A percentile compares a stretch with the other conserved stretches of the same genome.
phyloP scores from a whole-genome alignment of 768 basidiomycete genomes.

The Tylopilus sp. region DNA sequence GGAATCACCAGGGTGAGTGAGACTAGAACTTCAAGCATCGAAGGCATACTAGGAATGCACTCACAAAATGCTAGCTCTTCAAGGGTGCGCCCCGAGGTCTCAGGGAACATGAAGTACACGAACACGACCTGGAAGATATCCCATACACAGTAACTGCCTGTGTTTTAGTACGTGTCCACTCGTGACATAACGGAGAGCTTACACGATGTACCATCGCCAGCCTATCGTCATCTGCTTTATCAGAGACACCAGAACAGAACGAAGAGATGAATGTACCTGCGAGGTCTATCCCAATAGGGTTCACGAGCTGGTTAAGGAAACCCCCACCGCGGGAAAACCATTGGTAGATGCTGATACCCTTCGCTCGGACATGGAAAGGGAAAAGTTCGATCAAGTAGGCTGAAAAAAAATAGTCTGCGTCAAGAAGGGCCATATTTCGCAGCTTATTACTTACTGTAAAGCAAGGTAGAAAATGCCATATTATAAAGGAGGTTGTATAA shows the following conservation, averaged over 20 bases:
- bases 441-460: conserved; percentile 1
- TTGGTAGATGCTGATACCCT: conserved; percentile 62
- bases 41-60: no score
- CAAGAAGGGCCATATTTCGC: no score
- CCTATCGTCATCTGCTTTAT: not conserved
- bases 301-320: conserved; percentile 11
- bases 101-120: not conserved
- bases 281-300: conserved; percentile 18
- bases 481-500: conserved; percentile 7
- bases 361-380: conserved; percentile 59
- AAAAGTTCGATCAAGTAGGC: conserved; percentile 64
- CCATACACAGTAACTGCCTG: not conserved
- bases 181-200: not conserved
- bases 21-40: no score
- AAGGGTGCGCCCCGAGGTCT: not conserved
- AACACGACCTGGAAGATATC: not conserved
- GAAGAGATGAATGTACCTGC: conserved; percentile 2
- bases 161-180: not conserved
- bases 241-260: no score
- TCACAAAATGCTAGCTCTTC: conserved; percentile 6
- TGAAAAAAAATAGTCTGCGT: conserved; percentile 13
- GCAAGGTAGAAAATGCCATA: conserved; percentile 1
- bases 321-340: conserved; percentile 44
- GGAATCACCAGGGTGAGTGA: no score
- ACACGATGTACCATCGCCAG: conserved; percentile 4